These are phyloP conservation scores for Linum trigynum DNA, from an alignment of 345 rosid genomes.

Conservation along the genomic window DNA sequence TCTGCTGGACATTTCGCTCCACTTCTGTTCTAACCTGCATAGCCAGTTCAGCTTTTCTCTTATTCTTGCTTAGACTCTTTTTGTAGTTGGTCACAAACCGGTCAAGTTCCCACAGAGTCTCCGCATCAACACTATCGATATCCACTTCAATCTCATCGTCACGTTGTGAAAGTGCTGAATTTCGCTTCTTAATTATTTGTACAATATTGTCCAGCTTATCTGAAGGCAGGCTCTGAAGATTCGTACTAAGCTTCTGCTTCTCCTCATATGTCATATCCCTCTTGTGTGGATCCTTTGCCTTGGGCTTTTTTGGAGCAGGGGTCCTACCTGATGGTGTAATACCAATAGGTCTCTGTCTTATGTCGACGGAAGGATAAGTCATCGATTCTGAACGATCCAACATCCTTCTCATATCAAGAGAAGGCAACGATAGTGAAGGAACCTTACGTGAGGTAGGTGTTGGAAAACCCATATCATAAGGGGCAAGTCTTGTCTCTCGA, in stretches of 20 bases:
- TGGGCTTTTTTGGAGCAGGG: slow-evolving; percentile 86
- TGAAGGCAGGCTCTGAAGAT: slow-evolving; percentile 75
- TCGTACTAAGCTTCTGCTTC: slow-evolving; percentile 92
- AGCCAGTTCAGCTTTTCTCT: slow-evolving; percentile 92
- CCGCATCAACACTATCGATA: slow-evolving; percentile 91
- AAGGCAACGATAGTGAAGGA: slow-evolving; percentile 44
- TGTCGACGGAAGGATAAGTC: slow-evolving; percentile 32
- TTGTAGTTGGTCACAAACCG: slow-evolving; percentile 92
- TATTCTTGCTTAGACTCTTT: slow-evolving; percentile 91
- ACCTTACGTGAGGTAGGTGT: slow-evolving; percentile 55
- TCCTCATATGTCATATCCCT: slow-evolving; percentile 98
- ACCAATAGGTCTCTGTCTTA: slow-evolving; percentile 39
- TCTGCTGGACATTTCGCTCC: slow-evolving; percentile 42
- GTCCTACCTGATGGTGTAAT: slow-evolving; percentile 77
- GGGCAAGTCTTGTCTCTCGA: slow-evolving; percentile 51
- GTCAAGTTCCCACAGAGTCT: slow-evolving; percentile 98
- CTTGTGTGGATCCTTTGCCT: slow-evolving; percentile 89
- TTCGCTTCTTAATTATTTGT: slow-evolving; percentile 88
- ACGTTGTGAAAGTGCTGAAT: slow-evolving; percentile 59
- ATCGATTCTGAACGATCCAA: slow-evolving; percentile 71
- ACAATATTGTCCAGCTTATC: slow-evolving; percentile 93
- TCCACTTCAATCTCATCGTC: slow-evolving; percentile 98
- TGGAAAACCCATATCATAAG: slow-evolving; percentile 49
- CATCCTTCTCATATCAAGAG: slow-evolving; percentile 70
- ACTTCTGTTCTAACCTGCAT: slow-evolving; percentile 69